Evolutionary conservation across 371 early-diverging fungal genomes (phyloP).

Genomic region (Nematocida sp.): DNA sequence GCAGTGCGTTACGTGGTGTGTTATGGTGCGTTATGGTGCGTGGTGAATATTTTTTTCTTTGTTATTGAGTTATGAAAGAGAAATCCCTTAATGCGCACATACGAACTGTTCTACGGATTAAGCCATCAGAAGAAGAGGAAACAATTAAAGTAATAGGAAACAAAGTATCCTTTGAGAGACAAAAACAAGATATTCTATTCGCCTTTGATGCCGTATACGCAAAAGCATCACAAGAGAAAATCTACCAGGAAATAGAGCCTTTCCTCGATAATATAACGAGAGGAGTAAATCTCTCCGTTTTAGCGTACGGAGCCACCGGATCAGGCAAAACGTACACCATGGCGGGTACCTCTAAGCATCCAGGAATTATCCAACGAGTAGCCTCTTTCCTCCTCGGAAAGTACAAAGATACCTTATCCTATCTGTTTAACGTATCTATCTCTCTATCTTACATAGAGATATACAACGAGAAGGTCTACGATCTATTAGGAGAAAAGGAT

Average conservation of each 20-base stretch:
- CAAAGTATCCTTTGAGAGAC: slow-evolving; percentile 12
- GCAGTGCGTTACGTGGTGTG: no score
- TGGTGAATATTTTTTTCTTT: slow-evolving; percentile 47
- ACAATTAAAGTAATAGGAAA: slow-evolving; percentile 18
- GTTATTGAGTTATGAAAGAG: no score
- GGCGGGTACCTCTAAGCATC: slow-evolving; percentile 66
- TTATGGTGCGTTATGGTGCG: no score
- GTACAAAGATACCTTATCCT: slow-evolving; percentile 37
- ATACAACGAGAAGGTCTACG: slow-evolving; percentile 61
- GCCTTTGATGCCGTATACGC: slow-evolving; percentile 21
- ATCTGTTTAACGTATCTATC: slow-evolving; percentile 35
- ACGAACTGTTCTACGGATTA: slow-evolving; percentile 23
- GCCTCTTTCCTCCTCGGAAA: slow-evolving; percentile 53
- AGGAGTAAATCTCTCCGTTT: slow-evolving; percentile 67
- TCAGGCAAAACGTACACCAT: slow-evolving; percentile 73
- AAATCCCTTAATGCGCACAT: slow-evolving; percentile 12
- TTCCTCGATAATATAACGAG: slow-evolving; percentile 41
- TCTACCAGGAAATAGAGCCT: slow-evolving; percentile 32
- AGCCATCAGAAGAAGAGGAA: slow-evolving; percentile 14
- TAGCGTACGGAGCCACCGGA: slow-evolving; percentile 73
- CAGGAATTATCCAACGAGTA: slow-evolving; percentile 68
- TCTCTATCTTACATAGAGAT: slow-evolving; percentile 59
- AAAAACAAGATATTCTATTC: slow-evolving; percentile 19
- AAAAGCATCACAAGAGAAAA: slow-evolving; percentile 11
- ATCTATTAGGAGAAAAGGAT: slow-evolving; percentile 18